Percentiles rank a stretch among this genome's conserved stretches.
Evolutionary conservation across 768 basidiomycete species (phyloP).

Genomic region (Mycena alexandri): DNA sequence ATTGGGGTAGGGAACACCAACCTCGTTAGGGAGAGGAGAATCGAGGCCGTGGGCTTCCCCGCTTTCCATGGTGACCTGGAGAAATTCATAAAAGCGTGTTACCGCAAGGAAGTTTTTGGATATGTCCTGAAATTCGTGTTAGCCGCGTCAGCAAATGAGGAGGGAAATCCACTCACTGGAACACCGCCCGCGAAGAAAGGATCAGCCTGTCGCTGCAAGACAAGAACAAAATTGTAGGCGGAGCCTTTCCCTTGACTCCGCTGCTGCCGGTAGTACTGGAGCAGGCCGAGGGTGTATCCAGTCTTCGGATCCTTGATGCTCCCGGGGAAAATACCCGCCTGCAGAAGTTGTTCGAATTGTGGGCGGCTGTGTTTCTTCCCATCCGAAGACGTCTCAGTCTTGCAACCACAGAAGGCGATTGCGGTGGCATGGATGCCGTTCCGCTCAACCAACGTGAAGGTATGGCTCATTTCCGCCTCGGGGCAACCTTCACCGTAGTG

Average conservation of each 20-base stretch:
- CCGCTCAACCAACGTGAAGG: constrained; percentile 30
- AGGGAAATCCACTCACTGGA: constrained; percentile 16
- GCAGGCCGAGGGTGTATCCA: constrained; percentile 18
- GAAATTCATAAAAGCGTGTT: constrained; percentile 10
- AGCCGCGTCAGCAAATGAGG: neutral
- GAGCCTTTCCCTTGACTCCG: too few species aligned
- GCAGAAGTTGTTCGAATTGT: constrained; percentile 24
- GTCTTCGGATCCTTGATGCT: too few species aligned
- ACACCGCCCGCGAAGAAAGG: constrained; percentile 16
- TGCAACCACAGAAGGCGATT: constrained; percentile 25
- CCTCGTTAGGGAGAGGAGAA: constrained; percentile 12
- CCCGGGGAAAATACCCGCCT: constrained; percentile 30
- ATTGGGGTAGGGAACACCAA: constrained; percentile 18
- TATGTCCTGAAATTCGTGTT: constrained; percentile 20
- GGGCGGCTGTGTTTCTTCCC: neutral
- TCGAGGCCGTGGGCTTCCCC: constrained; percentile 15
- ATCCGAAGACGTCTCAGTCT: too few species aligned
- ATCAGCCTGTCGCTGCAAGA: constrained; percentile 22
- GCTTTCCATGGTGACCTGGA: constrained; percentile 10
- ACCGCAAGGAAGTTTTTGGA: constrained; percentile 24
- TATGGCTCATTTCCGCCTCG: neutral
- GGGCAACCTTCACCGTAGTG: constrained; percentile 26
- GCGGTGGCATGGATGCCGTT: constrained; percentile 35
- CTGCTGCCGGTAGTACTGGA: constrained; percentile 18
- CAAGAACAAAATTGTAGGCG: too few species aligned